Evolutionary conservation across 1,284 basidiomycete species (phyloP), one percentile per base, ranked within the genome.

Genomic region (Puccinia novopanici): DNA sequence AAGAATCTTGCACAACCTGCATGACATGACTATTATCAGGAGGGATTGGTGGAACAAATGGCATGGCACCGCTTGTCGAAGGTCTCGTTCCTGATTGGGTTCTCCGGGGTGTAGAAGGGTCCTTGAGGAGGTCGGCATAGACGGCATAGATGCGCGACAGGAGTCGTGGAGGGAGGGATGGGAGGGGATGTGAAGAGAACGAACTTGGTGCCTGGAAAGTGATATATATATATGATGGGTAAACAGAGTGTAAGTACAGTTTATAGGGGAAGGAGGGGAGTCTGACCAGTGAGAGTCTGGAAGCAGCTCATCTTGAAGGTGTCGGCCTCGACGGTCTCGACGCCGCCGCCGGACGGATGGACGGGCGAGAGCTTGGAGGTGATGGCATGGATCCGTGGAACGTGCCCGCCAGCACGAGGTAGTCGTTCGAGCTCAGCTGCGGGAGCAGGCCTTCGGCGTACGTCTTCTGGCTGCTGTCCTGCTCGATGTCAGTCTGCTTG

Each of bases 81-180:
- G 12, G 90, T 90, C 83, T 95, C 92, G 74, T 89, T 93, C 71
- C 96, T 91, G 83, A 99, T 96, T 0, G 97, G 97, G 96, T 99
- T 99, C 87, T 99, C 97, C 37, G 93, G 92, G 3, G 94, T 97
- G 86, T 99, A 95, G 87, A 99, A 99, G 97, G 97, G 85, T 98
- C 98, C 89, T 99, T 98, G 94, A 98, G 97, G 76, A 97, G 95
- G 80, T 95, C 93, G 48, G 92, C 90, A 37, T 87, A 87, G 0
- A 85, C 84, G 59, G 84, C 83, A 81, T 85, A 85, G 22, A 84
- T 82, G 10, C 81, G 80, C 13, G 81, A 74, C 13, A 87, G 82
- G 34, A 86, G 83, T 3, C 82, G 81, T 0, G 83, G 82, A 22
- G 81, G 78, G 90, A 89, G 76, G 89, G 87, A 85, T 96, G 92